phyloP scores from a whole-genome alignment of 1,284 basidiomycete species.

The Apiotrichum akiyoshidainum region DNA sequence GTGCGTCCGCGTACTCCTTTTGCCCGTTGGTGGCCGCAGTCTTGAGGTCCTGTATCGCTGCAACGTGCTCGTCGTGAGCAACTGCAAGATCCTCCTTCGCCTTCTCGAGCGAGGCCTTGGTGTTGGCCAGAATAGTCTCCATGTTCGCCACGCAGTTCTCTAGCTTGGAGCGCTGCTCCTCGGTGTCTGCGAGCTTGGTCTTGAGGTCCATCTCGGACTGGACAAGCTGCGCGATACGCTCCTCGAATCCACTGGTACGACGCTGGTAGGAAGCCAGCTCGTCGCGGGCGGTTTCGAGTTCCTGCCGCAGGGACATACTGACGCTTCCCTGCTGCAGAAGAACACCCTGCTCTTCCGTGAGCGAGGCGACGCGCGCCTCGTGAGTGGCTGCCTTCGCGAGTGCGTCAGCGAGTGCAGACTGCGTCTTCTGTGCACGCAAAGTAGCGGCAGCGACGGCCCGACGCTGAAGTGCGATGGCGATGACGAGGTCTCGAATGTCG shows the following conservation, averaged over 20 bases:
- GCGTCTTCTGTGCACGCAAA: background rate
- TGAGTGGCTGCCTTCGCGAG: background rate
- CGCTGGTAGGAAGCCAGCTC: background rate
- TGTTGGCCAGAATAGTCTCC: constrained; percentile 1
- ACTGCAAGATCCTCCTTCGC: constrained; percentile 1
- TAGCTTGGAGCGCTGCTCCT: background rate
- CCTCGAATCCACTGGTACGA: background rate
- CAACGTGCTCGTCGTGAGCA: background rate
- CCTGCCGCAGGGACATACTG: constrained; percentile 3
- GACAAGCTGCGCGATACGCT: background rate
- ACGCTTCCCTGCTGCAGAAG: constrained; percentile 2
- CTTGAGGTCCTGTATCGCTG: constrained; percentile 2
- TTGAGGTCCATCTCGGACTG: constrained; percentile 2
- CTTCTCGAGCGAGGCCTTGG: background rate
- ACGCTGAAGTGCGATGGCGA: constrained; percentile 14
- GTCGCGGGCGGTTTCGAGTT: constrained; percentile 6
- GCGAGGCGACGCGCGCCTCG: constrained; percentile 1
- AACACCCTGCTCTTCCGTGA: constrained; percentile 9
- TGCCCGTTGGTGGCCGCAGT: background rate
- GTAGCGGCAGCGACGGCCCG: constrained; percentile 1
- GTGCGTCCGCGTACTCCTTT: background rate
- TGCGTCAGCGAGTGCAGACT: background rate
- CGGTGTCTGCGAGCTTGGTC: background rate
- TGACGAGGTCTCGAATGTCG: constrained; percentile 3
- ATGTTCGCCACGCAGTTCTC: background rate